Evolutionary conservation across 192 early-diverging fungal species (phyloP).

Genomic region (Podila epicladia): DNA sequence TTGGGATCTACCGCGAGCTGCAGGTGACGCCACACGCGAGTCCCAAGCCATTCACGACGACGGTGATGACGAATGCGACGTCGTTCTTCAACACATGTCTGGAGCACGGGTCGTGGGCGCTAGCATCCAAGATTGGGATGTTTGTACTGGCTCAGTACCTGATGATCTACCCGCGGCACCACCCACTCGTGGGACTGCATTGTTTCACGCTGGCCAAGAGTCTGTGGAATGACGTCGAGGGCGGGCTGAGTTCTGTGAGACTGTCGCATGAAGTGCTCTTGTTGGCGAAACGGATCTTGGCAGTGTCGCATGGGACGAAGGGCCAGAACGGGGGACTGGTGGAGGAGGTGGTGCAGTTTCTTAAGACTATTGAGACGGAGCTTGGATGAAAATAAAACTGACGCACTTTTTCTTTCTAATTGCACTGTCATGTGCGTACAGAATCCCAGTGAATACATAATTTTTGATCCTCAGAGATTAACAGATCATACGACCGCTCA

Average conservation of each 20-base stretch:
- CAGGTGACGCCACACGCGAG: slow-evolving; percentile 6
- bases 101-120: slow-evolving; percentile 45
- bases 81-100: slow-evolving; percentile 53
- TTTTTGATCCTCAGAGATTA: no score
- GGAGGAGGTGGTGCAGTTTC: slow-evolving; percentile 27
- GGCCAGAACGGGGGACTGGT: slow-evolving; percentile 26
- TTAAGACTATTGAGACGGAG: slow-evolving; percentile 40
- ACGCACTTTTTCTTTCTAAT: neutral
- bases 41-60: slow-evolving; percentile 48
- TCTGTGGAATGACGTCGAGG: slow-evolving; percentile 56
- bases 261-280: slow-evolving; percentile 33
- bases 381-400: neutral
- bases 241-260: slow-evolving; percentile 35
- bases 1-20: slow-evolving; percentile 21
- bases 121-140: slow-evolving; percentile 53
- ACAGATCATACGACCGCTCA: no score
- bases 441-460: no score
- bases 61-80: slow-evolving; percentile 48
- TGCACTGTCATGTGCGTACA: no score
- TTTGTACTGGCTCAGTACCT: slow-evolving; percentile 59
- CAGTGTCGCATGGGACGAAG: slow-evolving; percentile 27
- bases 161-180: slow-evolving; percentile 58
- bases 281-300: slow-evolving; percentile 20
- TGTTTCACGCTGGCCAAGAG: slow-evolving; percentile 56
- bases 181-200: slow-evolving; percentile 60